Base-by-base conservation (phyloP, 140 eudicot genomes). In the Cichorium intybus region DNA sequence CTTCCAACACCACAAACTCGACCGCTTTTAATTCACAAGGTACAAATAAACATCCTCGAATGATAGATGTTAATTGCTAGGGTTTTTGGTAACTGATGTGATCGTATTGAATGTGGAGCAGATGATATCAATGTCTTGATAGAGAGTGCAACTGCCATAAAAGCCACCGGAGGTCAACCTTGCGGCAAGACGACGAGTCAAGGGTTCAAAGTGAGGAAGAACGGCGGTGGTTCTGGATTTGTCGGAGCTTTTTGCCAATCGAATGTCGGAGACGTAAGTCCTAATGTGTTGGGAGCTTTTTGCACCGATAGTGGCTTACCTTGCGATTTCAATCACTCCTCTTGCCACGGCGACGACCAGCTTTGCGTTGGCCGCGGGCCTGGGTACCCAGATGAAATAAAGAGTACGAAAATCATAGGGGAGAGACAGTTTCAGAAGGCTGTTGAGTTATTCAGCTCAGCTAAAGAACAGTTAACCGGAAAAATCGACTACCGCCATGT, bases 341-440 rank as follows among this genome's bases (percentile, higher is more conserved):
- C 95, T 4, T 87, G 95, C 56, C 78, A 78, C 17, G 95, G 95
- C 17, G 51, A 84, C 21, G 87, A 84, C 56, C 81, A 72, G 69
- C 83, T 87, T 22, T 87, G 95, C n/a, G 70, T 80, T 5, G 95
- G 91, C 14, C 95, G 95, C 3, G 95, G 95, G 5, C 95, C 91
- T 0, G 95, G 95, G 91, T 84, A 81, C 60, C 91, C 95, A 1
- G 82, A 87, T 76, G 95, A 87, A 73, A 69, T 73, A 29, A 72
- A 72, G 62, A 87, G 95, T 77, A 87, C 91, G 27, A 69, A 79
- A 67, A 84, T 87, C 27, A 81, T 87, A 7, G 95, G 91, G 21
- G 84, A 87, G 54, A 81, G 95, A 64, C 95, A 87, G 37, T 87
- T 81, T 50, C 50, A 37, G 31, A 87, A 87, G 52, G 91, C 95